Conservation (phyloP, 345 rosid genomes). For the Populus alba region DNA sequence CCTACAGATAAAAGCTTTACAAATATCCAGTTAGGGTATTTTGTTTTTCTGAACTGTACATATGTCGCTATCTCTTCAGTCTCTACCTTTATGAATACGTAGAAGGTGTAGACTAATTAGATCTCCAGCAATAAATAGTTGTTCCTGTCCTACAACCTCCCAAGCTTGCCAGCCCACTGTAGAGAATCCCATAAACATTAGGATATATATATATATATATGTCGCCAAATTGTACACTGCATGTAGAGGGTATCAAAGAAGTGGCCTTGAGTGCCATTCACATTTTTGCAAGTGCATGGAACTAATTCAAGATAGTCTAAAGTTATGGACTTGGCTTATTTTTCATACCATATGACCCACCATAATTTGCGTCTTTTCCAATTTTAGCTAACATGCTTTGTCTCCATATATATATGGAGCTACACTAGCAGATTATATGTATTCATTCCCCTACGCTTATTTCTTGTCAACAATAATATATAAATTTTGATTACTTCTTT, state of each 20-base stretch:
- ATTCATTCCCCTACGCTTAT: no score
- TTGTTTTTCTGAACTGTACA: constrained; percentile 32
- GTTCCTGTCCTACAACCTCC: constrained; percentile 15
- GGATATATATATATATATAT: constrained; percentile 17
- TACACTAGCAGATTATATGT: neutral
- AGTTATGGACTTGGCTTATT: neutral
- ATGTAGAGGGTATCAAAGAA: constrained; percentile 31
- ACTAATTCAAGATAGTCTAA: constrained; percentile 26
- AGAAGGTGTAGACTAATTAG: constrained; percentile 13
- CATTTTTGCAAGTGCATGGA: constrained; percentile 37
- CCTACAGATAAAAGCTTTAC: constrained; percentile 26
- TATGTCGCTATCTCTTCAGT: constrained; percentile 27
- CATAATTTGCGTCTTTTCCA: neutral
- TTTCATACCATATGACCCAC: neutral
- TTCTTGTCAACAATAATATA: neutral
- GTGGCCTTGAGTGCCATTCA: constrained; percentile 30
- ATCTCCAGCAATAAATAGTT: constrained; percentile 17
- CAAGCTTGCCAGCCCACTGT: constrained; percentile 28
- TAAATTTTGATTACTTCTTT: neutral
- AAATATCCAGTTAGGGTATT: constrained; percentile 14
- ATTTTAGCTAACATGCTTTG: neutral
- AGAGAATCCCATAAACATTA: neutral
- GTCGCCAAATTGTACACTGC: constrained; percentile 5
- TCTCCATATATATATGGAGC: neutral
- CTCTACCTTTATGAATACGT: constrained; percentile 22